Base-by-base conservation (phyloP, 768 basidiomycete species). In the Hemileccinum impolitum region DNA sequence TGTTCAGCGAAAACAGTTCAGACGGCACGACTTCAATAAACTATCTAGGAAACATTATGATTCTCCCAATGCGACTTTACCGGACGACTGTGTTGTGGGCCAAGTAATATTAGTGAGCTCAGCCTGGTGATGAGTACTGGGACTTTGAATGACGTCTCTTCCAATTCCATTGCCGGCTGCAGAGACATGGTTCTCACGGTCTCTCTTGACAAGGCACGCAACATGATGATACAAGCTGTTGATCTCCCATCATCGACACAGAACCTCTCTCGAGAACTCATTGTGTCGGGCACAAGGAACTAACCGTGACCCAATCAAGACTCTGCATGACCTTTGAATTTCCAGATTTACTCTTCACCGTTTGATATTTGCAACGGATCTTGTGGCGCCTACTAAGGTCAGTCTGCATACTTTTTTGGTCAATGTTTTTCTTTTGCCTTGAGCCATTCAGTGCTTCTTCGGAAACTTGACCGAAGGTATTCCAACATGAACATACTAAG, bases 141-240 rank as follows among this genome's bases (percentile, higher is more conserved):
- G 1, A 12, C 25, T 4, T 40, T n/a, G 23, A 40, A 12, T 28
- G 43, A 25, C 30, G n/a, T n/a, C 45, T 11, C 26, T 21, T 7
- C 18, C 6, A 13, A 30, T 6, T 21, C 18, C n/a, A n/a, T n/a
- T n/a, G n/a, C n/a, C n/a, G n/a, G n/a, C n/a, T n/a, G n/a, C n/a
- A 67, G 50, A 54, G 70, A 39, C 72, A 74, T 50, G 71, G 73
- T 19, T 65, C 65, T 43, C n/a, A n/a, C n/a, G n/a, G 59, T 51
- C 72, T 67, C 64, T 39, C 64, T 73, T 18, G 56, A 53, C 8
- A 53, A 54, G 21, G 41, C 55, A 18, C 50, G 50, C n/a, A n/a
- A n/a, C n/a, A 46, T 30, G n/a, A 23, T 54, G 44, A 60, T 68
- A 39, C 45, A 54, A 41, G 59, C 51, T 40, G 63, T 61, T 45